Percentiles rank a stretch among this genome's conserved stretches.
Conservation (phyloP, 1,284 basidiomycete genomes). For the Pisolithus thermaeus region DNA sequence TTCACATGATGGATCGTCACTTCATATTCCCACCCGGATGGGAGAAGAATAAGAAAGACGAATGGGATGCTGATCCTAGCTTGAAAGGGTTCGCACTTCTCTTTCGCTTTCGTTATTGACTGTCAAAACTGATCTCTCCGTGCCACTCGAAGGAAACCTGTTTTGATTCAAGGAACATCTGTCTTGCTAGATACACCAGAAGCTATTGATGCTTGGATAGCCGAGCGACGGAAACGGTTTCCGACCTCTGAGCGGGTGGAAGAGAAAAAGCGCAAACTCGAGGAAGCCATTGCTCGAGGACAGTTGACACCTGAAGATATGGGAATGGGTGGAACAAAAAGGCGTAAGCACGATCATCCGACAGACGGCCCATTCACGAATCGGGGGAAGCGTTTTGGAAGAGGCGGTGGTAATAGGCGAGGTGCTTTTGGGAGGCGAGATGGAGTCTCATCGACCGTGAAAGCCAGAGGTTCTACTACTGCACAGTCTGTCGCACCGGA, state of each 20-base stretch:
- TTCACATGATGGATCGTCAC: conserved; percentile 89
- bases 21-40: conserved; percentile 76
- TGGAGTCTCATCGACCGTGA: conserved; percentile 12
- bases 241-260: conserved; percentile 64
- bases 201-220: conserved; percentile 78
- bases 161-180: conserved; percentile 79
- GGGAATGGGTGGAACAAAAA: conserved; percentile 34
- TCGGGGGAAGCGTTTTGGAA: conserved; percentile 19
- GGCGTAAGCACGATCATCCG: conserved; percentile 20
- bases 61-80: conserved; percentile 75
- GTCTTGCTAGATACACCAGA: conserved; percentile 77
- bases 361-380: conserved; percentile 5
- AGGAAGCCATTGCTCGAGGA: conserved; percentile 75
- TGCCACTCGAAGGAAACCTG: conserved; percentile 46
- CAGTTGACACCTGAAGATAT: conserved; percentile 55
- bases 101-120: background rate
- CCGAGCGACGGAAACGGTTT: conserved; percentile 80
- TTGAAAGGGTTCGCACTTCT: conserved; percentile 52
- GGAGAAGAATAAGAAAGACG: conserved; percentile 58
- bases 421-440: conserved; percentile 28
- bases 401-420: conserved; percentile 29
- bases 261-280: conserved; percentile 71
- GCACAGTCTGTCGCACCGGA: background rate
- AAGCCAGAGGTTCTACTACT: background rate
- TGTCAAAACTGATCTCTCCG: conserved; percentile 1